Evolutionary conservation across 495 filamentous ascomycete species (phyloP).

Genomic region (Podospora conica): DNA sequence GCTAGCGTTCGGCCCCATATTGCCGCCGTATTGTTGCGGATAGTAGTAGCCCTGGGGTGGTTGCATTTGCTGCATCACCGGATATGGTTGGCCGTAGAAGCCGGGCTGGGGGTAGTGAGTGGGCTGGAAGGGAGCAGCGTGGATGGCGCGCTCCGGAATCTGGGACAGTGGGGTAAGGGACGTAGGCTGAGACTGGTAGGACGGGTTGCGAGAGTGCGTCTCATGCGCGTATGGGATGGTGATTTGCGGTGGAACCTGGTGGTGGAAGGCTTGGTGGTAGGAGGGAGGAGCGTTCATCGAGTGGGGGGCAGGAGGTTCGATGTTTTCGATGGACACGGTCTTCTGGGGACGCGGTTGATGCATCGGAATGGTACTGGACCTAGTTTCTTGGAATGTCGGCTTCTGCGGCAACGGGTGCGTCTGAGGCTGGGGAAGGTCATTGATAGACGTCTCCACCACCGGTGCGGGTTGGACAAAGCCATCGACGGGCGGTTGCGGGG

Average conservation of each 20-base stretch:
- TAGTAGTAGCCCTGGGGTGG: slow-evolving; percentile 53
- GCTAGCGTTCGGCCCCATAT: slow-evolving; percentile 48
- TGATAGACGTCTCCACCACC: slow-evolving; percentile 34
- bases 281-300: slow-evolving; percentile 55
- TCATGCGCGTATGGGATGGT: slow-evolving; percentile 53
- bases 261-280: slow-evolving; percentile 84
- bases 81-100: slow-evolving; percentile 55
- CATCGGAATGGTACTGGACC: slow-evolving; percentile 72
- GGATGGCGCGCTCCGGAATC: slow-evolving; percentile 89
- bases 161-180: slow-evolving; percentile 80
- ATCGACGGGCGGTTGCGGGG: slow-evolving; percentile 9
- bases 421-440: slow-evolving; percentile 49
- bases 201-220: slow-evolving; percentile 60
- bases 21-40: slow-evolving; percentile 44
- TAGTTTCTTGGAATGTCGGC: slow-evolving; percentile 72
- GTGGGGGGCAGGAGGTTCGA: slow-evolving; percentile 74
- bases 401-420: slow-evolving; percentile 61
- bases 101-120: slow-evolving; percentile 56
- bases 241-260: slow-evolving; percentile 73
- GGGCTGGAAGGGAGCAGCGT: slow-evolving; percentile 88
- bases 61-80: slow-evolving; percentile 32
- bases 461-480: slow-evolving; percentile 13
- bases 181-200: slow-evolving; percentile 71
- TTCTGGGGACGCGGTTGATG: slow-evolving; percentile 96
- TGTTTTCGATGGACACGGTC: slow-evolving; percentile 86